These are phyloP conservation scores for Claviceps spartinae DNA, from an alignment of 2,329 filamentous ascomycete species.

Conservation along the genomic window DNA sequence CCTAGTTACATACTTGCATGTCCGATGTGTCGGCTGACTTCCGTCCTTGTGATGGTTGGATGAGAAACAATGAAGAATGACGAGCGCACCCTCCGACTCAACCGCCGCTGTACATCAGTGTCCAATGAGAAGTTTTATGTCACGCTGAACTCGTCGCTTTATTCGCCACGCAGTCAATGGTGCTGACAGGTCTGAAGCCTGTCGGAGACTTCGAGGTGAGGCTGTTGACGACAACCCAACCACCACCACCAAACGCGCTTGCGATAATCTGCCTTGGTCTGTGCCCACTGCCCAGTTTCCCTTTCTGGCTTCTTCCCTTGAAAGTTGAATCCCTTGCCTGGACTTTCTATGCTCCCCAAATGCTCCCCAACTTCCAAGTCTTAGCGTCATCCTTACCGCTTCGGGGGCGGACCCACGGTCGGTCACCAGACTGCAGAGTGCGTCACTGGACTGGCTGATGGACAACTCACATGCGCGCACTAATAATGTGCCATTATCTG, in stretches of 20 bases:
- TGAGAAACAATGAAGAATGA: not conserved
- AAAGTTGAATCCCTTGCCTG: not conserved
- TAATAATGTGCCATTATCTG: too few species aligned
- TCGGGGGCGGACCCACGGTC: not conserved
- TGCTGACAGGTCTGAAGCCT: not conserved
- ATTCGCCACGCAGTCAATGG: not conserved
- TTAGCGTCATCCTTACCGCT: constrained; percentile 1
- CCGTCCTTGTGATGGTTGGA: too few species aligned
- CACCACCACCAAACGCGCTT: too few species aligned
- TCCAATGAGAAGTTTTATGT: not conserved
- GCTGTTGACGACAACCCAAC: not conserved
- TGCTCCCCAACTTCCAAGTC: not conserved
- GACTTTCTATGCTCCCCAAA: too few species aligned
- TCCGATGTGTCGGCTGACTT: too few species aligned
- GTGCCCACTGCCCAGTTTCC: not conserved
- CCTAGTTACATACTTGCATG: too few species aligned
- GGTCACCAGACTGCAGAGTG: constrained; percentile 1
- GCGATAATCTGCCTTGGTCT: not conserved
- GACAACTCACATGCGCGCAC: not conserved
- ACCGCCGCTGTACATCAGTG: not conserved
- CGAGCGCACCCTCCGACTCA: not conserved
- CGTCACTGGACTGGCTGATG: not conserved
- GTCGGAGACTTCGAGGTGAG: too few species aligned
- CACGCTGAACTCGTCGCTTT: not conserved
- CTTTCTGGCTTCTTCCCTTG: not conserved